phyloP scores from a whole-genome alignment of 2,329 filamentous ascomycete species.

The Aspergillus spinulosporus region DNA sequence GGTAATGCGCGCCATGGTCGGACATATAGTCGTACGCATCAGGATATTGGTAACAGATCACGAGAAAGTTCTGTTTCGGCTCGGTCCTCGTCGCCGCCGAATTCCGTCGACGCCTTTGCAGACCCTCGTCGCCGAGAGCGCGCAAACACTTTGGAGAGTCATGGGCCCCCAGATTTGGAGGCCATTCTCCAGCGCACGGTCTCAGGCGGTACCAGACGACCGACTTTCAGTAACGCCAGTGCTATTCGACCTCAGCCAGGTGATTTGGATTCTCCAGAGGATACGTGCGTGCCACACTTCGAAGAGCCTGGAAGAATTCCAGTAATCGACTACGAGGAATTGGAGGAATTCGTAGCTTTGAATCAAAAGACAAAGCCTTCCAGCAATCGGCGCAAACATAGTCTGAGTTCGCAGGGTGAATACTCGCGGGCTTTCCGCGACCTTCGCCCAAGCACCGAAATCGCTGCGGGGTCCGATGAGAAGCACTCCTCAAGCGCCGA shows the following conservation, averaged over 20 bases:
- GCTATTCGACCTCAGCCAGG: conserved; percentile 53
- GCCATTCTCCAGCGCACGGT: conserved; percentile 67
- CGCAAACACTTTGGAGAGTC: conserved; percentile 65
- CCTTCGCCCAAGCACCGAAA: conserved; percentile 51
- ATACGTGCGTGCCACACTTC: conserved; percentile 83
- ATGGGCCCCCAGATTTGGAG: conserved; percentile 55
- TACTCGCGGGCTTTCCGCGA: conserved; percentile 62
- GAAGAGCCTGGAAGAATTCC: conserved; percentile 76
- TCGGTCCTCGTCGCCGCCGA: conserved; percentile 81
- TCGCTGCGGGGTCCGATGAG: conserved; percentile 36
- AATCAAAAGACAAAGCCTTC: conserved; percentile 51
- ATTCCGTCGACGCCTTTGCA: conserved; percentile 96
- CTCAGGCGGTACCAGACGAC: conserved; percentile 66
- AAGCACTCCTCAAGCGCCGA: conserved; percentile 35
- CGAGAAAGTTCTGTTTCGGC: conserved; percentile 55
- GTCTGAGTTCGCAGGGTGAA: conserved; percentile 53
- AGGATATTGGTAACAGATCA: conserved; percentile 44
- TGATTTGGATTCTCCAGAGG: conserved; percentile 46
- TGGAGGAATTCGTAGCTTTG: conserved; percentile 84
- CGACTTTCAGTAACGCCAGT: conserved; percentile 60
- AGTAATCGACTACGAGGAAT: conserved; percentile 85
- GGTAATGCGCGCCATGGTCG: conserved; percentile 35
- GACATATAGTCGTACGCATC: conserved; percentile 38
- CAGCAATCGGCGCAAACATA: conserved; percentile 40
- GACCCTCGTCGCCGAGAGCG: conserved; percentile 83